A percentile compares a stretch with the other conserved stretches of the same genome.
These are phyloP conservation scores for Monosporascus sp. DNA, from an alignment of 2,329 filamentous ascomycete species.

Conservation along the genomic window DNA sequence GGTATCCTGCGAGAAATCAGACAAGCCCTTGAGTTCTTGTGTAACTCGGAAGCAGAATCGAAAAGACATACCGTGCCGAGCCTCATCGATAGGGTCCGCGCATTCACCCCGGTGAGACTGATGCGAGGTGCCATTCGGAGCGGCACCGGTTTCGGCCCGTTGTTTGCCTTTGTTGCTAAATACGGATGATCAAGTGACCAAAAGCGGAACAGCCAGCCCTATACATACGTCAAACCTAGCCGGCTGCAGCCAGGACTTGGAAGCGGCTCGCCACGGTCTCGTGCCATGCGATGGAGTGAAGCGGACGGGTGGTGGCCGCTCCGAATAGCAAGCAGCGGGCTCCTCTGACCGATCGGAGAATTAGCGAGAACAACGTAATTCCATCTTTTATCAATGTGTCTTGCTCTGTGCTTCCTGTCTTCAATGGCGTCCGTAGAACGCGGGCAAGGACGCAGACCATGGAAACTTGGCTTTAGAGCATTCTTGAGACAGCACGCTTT, in stretches of 20 bases:
- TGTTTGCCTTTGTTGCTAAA: background rate
- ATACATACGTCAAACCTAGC: background rate
- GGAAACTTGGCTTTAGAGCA: too few species aligned
- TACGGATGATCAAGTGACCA: background rate
- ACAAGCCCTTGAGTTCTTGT: background rate
- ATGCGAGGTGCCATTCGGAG: background rate
- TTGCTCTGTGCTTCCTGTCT: background rate
- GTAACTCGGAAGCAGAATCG: too few species aligned
- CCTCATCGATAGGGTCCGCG: background rate
- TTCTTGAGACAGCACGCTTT: too few species aligned
- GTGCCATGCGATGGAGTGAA: background rate
- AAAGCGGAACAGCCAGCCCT: background rate
- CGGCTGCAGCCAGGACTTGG: background rate
- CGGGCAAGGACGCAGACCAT: too few species aligned
- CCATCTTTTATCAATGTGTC: background rate
- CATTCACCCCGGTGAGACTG: background rate
- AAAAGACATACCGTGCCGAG: too few species aligned
- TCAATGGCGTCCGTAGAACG: background rate
- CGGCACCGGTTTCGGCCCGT: background rate
- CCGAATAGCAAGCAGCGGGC: background rate
- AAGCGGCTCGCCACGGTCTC: background rate
- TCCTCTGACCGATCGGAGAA: background rate
- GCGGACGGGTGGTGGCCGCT: background rate
- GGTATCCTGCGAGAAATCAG: background rate
- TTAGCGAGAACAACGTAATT: background rate